A percentile compares a stretch with the other conserved stretches of the same genome.
phyloP scores from a whole-genome alignment of 208 protist species.

The Trypanosoma cruzi region DNA sequence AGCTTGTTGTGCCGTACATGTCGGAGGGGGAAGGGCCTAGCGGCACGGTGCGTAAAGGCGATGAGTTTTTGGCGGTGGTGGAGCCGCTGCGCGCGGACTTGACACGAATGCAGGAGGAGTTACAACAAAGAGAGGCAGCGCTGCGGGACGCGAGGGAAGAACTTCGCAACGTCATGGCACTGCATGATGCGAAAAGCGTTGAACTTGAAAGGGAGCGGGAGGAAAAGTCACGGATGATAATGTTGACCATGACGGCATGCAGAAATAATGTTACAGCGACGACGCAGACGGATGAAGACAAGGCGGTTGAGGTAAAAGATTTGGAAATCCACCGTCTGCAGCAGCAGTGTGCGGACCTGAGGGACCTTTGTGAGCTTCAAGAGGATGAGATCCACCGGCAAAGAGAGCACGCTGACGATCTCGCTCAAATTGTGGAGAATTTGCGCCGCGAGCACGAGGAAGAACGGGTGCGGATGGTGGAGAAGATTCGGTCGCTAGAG shows the following conservation, averaged over 20 bases:
- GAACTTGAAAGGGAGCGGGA: conserved; percentile 1
- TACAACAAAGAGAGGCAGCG: conserved; percentile 7
- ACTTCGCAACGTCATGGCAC: neutral
- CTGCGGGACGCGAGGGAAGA: neutral
- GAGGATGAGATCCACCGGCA: conserved; percentile 28
- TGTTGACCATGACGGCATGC: neutral
- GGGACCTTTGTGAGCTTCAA: conserved; percentile 16
- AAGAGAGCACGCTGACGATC: conserved; percentile 9
- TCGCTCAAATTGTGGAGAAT: conserved; percentile 16
- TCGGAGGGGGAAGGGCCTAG: neutral
- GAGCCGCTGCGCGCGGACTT: conserved; percentile 6
- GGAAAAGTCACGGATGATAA: neutral
- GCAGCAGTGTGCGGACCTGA: conserved; percentile 12
- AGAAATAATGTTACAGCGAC: neutral
- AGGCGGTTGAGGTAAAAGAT: neutral
- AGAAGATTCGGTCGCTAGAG: conserved; percentile 43
- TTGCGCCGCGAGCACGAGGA: conserved; percentile 14
- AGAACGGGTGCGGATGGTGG: conserved; percentile 40
- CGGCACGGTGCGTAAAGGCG: neutral
- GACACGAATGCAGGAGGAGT: conserved; percentile 4
- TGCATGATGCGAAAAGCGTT: neutral
- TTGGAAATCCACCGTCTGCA: neutral
- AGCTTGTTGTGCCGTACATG: conserved; percentile 39
- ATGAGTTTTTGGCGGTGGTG: neutral
- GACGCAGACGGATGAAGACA: neutral